phyloP scores from a whole-genome alignment of 108 stramenopile genomes.

The Aureococcus anophagefferens region DNA sequence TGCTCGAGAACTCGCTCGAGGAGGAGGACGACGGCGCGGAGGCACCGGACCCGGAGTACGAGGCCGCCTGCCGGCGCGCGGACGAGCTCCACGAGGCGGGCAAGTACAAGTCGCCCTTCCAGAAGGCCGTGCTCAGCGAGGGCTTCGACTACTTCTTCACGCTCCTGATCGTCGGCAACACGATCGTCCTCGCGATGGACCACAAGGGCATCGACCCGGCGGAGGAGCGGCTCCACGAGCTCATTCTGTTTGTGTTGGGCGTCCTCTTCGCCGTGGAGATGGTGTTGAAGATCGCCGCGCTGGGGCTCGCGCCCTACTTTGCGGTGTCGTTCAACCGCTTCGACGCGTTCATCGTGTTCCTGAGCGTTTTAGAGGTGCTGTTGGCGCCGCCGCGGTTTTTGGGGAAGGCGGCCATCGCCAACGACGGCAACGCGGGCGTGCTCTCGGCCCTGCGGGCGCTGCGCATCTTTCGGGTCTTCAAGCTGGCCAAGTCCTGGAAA shows the following conservation, averaged over 20 bases:
- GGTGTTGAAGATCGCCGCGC: slow-evolving; percentile 26
- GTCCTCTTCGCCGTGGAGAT: slow-evolving; percentile 53
- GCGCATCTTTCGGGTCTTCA: slow-evolving; percentile 58
- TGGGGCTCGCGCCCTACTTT: slow-evolving; percentile 35
- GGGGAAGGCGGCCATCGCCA: no score
- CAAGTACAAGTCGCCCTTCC: no score
- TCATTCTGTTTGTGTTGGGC: slow-evolving; percentile 43
- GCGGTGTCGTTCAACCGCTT: slow-evolving; percentile 39
- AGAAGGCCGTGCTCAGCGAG: no score
- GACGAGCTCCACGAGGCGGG: slow-evolving; percentile 7
- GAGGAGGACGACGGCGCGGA: slow-evolving; percentile 29
- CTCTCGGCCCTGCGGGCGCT: slow-evolving; percentile 42
- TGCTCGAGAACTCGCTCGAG: slow-evolving; percentile 38
- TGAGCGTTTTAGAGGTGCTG: slow-evolving; percentile 42
- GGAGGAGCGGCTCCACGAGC: no score
- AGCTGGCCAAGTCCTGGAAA: slow-evolving; percentile 58
- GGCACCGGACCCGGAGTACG: neutral
- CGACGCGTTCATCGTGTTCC: slow-evolving; percentile 51
- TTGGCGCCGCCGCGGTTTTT: no score
- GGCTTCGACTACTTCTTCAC: slow-evolving; percentile 28
- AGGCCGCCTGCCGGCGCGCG: slow-evolving; percentile 18
- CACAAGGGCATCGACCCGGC: no score
- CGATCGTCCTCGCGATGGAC: slow-evolving; percentile 50
- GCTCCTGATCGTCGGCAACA: slow-evolving; percentile 50
- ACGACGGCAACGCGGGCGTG: no score